phyloP scores from a whole-genome alignment of 352 stramenopile genomes.

The Pythium aristosporum region DNA sequence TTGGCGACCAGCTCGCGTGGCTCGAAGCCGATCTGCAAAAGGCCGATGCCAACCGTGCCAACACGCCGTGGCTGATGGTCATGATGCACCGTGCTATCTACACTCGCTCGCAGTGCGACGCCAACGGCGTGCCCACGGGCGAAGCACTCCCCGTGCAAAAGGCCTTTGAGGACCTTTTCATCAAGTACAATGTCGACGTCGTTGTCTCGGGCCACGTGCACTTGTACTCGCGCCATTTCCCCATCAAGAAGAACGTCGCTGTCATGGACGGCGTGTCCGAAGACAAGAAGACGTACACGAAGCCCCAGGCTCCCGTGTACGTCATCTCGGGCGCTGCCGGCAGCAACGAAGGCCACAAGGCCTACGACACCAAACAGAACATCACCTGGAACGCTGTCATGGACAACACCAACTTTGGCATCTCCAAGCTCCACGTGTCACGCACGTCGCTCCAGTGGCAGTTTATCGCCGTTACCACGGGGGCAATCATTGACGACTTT shows the following conservation, averaged over 20 bases:
- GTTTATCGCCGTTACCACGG: conserved; percentile 25
- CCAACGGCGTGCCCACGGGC: conserved; percentile 35
- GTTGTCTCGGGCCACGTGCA: conserved; percentile 52
- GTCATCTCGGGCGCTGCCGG: conserved; percentile 37
- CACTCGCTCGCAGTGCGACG: conserved; percentile 31
- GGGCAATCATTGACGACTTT: not conserved
- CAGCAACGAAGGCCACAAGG: conserved; percentile 25
- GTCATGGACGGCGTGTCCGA: conserved; percentile 45
- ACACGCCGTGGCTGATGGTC: conserved; percentile 52
- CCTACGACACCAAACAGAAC: conserved; percentile 10
- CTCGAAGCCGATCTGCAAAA: conserved; percentile 50
- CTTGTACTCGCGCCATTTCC: conserved; percentile 50
- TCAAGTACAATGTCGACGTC: conserved; percentile 62
- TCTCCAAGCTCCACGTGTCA: conserved; percentile 32
- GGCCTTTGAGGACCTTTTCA: conserved; percentile 56
- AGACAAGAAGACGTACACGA: conserved; percentile 38
- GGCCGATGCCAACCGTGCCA: conserved; percentile 42
- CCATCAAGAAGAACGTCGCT: conserved; percentile 36
- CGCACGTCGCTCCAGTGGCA: conserved; percentile 19
- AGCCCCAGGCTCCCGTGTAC: conserved; percentile 50
- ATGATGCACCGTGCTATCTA: conserved; percentile 57
- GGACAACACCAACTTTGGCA: conserved; percentile 35
- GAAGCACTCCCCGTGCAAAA: conserved; percentile 34
- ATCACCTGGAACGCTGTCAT: conserved; percentile 21
- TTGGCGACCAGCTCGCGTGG: conserved; percentile 47